Conservation (phyloP, 139 green algal genomes). For the Pleodorina starrii region DNA sequence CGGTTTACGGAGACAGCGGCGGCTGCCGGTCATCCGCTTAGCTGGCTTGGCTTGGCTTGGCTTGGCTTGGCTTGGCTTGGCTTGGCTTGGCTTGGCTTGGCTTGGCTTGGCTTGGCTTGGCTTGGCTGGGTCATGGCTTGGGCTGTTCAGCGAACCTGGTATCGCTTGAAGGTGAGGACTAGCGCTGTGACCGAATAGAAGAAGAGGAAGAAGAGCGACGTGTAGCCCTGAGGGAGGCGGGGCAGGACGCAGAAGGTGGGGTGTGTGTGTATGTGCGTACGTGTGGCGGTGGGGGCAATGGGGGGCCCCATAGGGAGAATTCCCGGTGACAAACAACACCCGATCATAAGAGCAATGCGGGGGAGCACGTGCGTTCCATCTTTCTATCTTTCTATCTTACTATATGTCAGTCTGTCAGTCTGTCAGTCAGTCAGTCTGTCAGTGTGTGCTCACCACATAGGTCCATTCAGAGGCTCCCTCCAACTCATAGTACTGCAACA, state of each 20-base stretch:
- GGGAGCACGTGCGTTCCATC: too few relatives aligned
- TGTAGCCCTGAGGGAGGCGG: slow-evolving; percentile 32
- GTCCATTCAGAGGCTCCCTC: slow-evolving; percentile 31
- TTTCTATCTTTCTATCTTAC: not conserved
- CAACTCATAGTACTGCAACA: slow-evolving; percentile 47
- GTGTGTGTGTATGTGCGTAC: not conserved
- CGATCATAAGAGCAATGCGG: too few relatives aligned
- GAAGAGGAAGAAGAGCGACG: slow-evolving; percentile 53
- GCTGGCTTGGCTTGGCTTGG: too few relatives aligned
- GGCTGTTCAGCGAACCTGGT: slow-evolving; percentile 51
- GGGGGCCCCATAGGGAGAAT: too few relatives aligned
- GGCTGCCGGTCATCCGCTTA: too few relatives aligned
- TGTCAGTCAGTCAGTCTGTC: not conserved
- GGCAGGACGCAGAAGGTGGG: not conserved
- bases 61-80: too few relatives aligned
- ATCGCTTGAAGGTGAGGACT: slow-evolving; percentile 50
- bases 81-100: too few relatives aligned
- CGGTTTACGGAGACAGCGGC: too few relatives aligned
- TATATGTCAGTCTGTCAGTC: not conserved
- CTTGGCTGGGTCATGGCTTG: too few relatives aligned
- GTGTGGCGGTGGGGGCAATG: too few relatives aligned
- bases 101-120: too few relatives aligned
- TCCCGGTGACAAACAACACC: too few relatives aligned
- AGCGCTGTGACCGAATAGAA: slow-evolving; percentile 54
- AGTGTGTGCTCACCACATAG: slow-evolving; percentile 54